Base-by-base conservation (phyloP, 1,284 basidiomycete species). In the Sporisorium exsertum region DNA sequence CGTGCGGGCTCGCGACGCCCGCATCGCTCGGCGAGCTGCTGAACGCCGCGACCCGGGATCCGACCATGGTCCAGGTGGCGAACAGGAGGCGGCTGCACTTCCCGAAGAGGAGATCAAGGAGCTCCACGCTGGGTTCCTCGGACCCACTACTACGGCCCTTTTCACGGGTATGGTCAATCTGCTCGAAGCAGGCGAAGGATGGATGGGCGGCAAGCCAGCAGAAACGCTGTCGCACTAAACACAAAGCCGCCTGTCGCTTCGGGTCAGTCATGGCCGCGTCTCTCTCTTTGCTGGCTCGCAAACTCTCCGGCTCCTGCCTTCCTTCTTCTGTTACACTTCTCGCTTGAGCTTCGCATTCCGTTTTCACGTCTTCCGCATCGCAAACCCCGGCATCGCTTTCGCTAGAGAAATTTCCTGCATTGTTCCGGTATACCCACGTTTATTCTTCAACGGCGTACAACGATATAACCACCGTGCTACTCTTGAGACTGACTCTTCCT, bases 141-240 rank as follows among this genome's bases (percentile, higher is more conserved):
- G 81, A 0, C 72, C 74, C 22, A 78, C 80, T 2, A 76, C 77
- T 12, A 65, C 78, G 6, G 70, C 75, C 1, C 63, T 82, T 12
- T 74, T 83, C 50, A 72, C 65, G 3, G 77, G 79, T 47, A 79
- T 82, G 63, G 77, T 83, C 53, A 78, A 74, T 27, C 53, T 82
- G n/a, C 64, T 83, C 26, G 81, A 83, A 65, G 77, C 79, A 22
- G 75, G 77, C 56, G 81, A 83, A 59, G 70, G 68, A 18, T 83
- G 81, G 81, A 74, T 83, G 29, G 80, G 80, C 29, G 80, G 80
- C 45, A 73, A 77, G 55, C 64, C 60, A 18, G 29, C 64, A 26
- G 58, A 52, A 33, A 55, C 68, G 40, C 27, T 63, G 22, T 64
- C 50, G 18, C 24, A 46, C 15, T 49, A 26, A 42, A n/a, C n/a